Evolutionary conservation across 140 eudicot species (phyloP).

Genomic region (Anethum foeniculum): DNA sequence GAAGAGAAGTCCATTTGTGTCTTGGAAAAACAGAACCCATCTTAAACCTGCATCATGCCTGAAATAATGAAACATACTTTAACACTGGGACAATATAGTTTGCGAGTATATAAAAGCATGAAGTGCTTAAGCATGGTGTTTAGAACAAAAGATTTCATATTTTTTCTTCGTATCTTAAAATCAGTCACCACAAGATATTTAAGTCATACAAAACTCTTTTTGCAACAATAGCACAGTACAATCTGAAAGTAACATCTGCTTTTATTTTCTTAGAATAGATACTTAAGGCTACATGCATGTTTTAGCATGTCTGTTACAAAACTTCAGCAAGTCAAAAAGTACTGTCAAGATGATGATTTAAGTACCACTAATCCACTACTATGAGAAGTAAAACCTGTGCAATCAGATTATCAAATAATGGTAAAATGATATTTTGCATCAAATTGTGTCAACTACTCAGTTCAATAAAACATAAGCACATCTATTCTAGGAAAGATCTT

Average conservation of each 20-base stretch:
- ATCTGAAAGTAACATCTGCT: not conserved
- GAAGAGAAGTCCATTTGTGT: constrained; percentile 93
- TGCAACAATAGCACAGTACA: not conserved
- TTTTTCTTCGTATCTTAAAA: not conserved
- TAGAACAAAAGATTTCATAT: not conserved
- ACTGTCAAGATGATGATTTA: not conserved
- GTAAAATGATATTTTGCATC: not conserved
- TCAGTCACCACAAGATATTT: not conserved
- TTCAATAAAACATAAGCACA: not conserved
- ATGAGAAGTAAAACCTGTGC: not conserved
- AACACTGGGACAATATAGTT: constrained; percentile 4
- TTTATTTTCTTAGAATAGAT: not conserved
- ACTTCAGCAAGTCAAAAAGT: not conserved
- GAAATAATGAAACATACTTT: constrained; percentile 13
- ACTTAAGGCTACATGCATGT: not conserved
- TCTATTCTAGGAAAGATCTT: not conserved
- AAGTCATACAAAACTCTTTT: not conserved
- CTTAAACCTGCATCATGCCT: constrained; percentile 88
- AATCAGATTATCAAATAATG: not conserved
- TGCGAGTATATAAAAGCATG: not conserved
- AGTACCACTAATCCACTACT: not conserved
- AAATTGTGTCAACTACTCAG: not conserved
- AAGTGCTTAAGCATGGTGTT: not conserved
- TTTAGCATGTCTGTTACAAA: not conserved
- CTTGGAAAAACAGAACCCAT: constrained; percentile 94